Conservation (phyloP, 2,329 filamentous ascomycete species). For the Aaosphaeria arxii region DNA sequence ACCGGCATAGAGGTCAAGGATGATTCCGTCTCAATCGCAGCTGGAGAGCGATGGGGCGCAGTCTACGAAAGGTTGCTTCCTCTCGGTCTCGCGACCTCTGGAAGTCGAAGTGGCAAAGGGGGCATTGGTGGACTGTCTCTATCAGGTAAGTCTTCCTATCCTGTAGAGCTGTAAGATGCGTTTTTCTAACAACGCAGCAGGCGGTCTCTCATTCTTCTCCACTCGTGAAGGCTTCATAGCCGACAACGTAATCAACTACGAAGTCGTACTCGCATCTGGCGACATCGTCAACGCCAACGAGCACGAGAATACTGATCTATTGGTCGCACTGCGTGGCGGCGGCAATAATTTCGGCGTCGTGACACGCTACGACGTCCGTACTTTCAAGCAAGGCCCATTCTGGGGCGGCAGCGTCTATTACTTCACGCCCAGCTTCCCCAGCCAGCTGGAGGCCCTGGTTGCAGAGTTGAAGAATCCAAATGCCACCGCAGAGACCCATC, state of each 20-base stretch:
- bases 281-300: constrained; percentile 38
- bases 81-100: not conserved
- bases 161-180: not conserved
- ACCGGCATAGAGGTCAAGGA: constrained; percentile 3
- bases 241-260: constrained; percentile 12
- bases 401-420: constrained; percentile 18
- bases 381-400: constrained; percentile 10
- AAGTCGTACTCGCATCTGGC: constrained; percentile 44
- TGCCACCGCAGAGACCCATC: not conserved
- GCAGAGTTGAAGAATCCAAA: not conserved
- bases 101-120: not conserved
- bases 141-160: constrained; percentile 1
- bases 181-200: constrained; percentile 3
- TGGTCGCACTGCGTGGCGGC: constrained; percentile 39
- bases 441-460: not conserved
- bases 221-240: constrained; percentile 8
- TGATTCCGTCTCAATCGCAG: not conserved
- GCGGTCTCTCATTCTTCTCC: constrained; percentile 17
- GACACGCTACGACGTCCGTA: constrained; percentile 6
- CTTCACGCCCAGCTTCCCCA: not conserved
- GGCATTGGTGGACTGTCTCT: constrained; percentile 1
- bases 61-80: constrained; percentile 1
- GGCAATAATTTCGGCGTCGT: constrained; percentile 12
- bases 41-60: constrained; percentile 3
- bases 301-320: constrained; percentile 36